phyloP scores from a whole-genome alignment of 179 eudicot species.

The Vitellaria paradoxa region DNA sequence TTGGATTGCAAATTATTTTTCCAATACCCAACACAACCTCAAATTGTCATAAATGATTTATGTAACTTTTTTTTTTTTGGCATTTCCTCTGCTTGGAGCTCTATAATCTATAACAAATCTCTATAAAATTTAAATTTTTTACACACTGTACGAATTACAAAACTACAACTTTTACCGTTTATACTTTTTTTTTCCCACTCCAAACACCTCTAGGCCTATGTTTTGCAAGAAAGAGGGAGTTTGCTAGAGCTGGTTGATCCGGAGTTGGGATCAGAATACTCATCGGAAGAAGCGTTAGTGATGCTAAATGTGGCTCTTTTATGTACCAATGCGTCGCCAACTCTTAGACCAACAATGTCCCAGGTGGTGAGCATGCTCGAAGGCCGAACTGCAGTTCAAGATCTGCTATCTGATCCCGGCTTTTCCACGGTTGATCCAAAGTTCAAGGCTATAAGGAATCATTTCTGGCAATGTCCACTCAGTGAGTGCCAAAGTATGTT shows the following conservation, averaged over 20 bases:
- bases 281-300: slow-evolving; percentile 40
- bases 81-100: too few relatives aligned
- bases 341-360: slow-evolving; percentile 48
- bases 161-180: too few relatives aligned
- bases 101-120: too few relatives aligned
- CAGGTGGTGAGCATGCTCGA: slow-evolving; percentile 58
- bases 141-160: too few relatives aligned
- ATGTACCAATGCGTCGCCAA: slow-evolving; percentile 55
- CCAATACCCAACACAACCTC: too few relatives aligned
- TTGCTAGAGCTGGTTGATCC: slow-evolving; percentile 54
- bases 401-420: slow-evolving; percentile 42
- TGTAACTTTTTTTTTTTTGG: too few relatives aligned
- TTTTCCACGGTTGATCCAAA: slow-evolving; percentile 32
- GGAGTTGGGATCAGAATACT: slow-evolving; percentile 40
- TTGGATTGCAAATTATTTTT: too few relatives aligned
- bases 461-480: slow-evolving; percentile 46
- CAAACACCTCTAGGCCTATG: slow-evolving; percentile 57
- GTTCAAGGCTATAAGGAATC: slow-evolving; percentile 39
- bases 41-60: too few relatives aligned
- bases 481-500: slow-evolving; percentile 31
- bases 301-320: slow-evolving; percentile 49
- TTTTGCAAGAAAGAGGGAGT: slow-evolving; percentile 51
- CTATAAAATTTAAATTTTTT: too few relatives aligned
- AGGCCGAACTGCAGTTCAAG: slow-evolving; percentile 46
- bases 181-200: too few relatives aligned